Percentiles rank a stretch among this genome's conserved stretches.
Conservation (phyloP, 1,139 yeast species). For the Lodderomyces metapsilosis region DNA sequence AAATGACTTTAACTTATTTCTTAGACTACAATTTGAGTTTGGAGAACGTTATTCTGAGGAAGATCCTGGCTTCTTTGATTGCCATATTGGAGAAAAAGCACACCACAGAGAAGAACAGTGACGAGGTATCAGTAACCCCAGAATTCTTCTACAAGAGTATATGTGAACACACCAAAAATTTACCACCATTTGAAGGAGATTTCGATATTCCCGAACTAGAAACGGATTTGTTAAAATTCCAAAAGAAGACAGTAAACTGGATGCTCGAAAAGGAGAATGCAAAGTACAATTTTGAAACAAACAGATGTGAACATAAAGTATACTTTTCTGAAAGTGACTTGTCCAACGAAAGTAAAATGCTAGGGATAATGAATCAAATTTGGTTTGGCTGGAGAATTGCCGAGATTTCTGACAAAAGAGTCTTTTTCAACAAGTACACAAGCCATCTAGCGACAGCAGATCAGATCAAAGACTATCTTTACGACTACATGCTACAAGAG, state of each 20-base stretch:
- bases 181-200: conserved; percentile 19
- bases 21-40: background rate
- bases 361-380: conserved; percentile 29
- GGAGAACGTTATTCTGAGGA: background rate
- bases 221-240: conserved; percentile 55
- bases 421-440: conserved; percentile 52
- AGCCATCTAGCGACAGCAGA: conserved; percentile 42
- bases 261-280: conserved; percentile 58
- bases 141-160: conserved; percentile 36
- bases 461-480: conserved; percentile 23
- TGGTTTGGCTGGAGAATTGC: conserved; percentile 52
- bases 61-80: background rate
- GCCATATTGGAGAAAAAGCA: background rate
- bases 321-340: conserved; percentile 16
- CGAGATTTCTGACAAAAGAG: conserved; percentile 10
- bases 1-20: background rate
- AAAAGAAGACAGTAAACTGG: conserved; percentile 66
- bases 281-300: conserved; percentile 28
- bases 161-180: conserved; percentile 28
- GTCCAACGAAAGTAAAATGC: background rate
- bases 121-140: conserved; percentile 18
- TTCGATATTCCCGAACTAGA: conserved; percentile 49
- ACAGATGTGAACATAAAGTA: conserved; percentile 19
- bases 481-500: conserved; percentile 18
- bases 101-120: background rate